phyloP scores from a whole-genome alignment of 495 filamentous ascomycete genomes.

The Penicillium malachiteum region DNA sequence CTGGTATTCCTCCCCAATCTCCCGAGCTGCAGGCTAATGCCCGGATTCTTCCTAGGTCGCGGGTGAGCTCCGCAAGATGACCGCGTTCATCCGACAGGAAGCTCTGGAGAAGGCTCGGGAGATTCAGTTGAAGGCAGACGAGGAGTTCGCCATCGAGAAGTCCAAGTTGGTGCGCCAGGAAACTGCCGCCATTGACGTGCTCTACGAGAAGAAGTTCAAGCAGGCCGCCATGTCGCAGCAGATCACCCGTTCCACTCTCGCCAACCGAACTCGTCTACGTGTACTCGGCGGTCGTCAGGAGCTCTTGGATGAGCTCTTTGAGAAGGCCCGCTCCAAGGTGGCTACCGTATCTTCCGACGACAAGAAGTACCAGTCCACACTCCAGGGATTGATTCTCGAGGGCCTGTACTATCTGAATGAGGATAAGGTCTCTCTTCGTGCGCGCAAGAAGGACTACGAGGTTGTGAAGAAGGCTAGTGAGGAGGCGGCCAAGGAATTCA shows the following conservation, averaged over 20 bases:
- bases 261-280: constrained; percentile 91
- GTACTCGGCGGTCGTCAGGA: constrained; percentile 84
- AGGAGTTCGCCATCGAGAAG: constrained; percentile 98
- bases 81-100: constrained; percentile 99
- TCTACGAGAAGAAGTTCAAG: constrained; percentile 98
- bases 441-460: constrained; percentile 75
- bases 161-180: constrained; percentile 96
- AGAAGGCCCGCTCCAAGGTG: constrained; percentile 68
- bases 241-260: constrained; percentile 88
- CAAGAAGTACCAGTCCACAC: constrained; percentile 67
- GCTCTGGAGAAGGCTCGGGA: constrained; percentile 94
- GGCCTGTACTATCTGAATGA: constrained; percentile 86
- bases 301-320: constrained; percentile 89
- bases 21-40: constrained; percentile 12
- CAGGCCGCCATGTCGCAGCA: constrained; percentile 95
- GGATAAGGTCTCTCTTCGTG: constrained; percentile 66
- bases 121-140: constrained; percentile 95
- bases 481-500: constrained; percentile 75
- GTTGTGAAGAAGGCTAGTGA: constrained; percentile 71
- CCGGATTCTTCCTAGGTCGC: constrained; percentile 61
- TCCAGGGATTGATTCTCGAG: constrained; percentile 83
- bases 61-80: constrained; percentile 98
- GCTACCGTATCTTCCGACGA: constrained; percentile 60
- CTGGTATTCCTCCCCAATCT: neutral
- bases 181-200: constrained; percentile 83